phyloP scores from a whole-genome alignment of 2,329 filamentous ascomycete species.

The Cordyceps pruinosa region DNA sequence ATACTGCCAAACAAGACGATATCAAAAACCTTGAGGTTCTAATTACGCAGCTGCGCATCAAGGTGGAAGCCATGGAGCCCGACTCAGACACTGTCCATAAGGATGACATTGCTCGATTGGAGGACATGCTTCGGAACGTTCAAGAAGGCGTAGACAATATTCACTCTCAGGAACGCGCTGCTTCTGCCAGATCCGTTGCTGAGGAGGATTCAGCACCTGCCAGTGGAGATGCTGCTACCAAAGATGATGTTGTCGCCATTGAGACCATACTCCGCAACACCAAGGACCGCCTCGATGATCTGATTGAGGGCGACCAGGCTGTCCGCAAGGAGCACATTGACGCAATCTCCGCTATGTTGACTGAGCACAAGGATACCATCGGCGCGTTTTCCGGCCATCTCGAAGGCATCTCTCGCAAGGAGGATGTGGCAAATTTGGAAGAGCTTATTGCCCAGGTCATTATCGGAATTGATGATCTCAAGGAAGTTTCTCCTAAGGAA shows the following conservation, averaged over 20 bases:
- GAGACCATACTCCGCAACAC: constrained; percentile 86
- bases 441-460: constrained; percentile 73
- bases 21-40: constrained; percentile 81
- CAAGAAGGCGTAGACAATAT: constrained; percentile 41
- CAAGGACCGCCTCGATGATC: constrained; percentile 78
- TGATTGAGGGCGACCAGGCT: constrained; percentile 64
- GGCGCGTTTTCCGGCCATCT: constrained; percentile 59
- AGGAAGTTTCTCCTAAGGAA: constrained; percentile 46
- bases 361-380: constrained; percentile 69
- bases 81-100: constrained; percentile 32
- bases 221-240: constrained; percentile 33
- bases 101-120: constrained; percentile 49
- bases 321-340: constrained; percentile 61
- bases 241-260: constrained; percentile 84
- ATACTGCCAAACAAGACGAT: constrained; percentile 59
- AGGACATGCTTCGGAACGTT: constrained; percentile 45
- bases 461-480: constrained; percentile 67
- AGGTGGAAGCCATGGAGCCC: constrained; percentile 57
- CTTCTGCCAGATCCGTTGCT: constrained; percentile 16
- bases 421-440: constrained; percentile 72
- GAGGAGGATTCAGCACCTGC: constrained; percentile 11
- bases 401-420: constrained; percentile 65
- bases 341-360: constrained; percentile 57
- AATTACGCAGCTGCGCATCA: constrained; percentile 73
- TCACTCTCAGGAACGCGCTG: constrained; percentile 24